Percentiles rank a stretch among this genome's conserved stretches.
Evolutionary conservation across 2,329 filamentous ascomycete species (phyloP).

Genomic region (Phoma sp.): DNA sequence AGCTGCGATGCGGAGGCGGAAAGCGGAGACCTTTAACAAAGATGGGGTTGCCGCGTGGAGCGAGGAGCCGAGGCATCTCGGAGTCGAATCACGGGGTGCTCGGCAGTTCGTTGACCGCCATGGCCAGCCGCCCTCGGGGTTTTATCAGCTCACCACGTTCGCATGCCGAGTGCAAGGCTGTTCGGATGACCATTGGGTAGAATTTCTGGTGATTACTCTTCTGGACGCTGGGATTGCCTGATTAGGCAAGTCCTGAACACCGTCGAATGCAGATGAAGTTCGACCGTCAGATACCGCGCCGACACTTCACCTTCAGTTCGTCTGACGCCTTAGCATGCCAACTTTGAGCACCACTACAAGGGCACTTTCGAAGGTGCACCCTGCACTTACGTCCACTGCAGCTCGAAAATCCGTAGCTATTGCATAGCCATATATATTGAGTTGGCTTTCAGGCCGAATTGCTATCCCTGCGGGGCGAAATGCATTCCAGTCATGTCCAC

Average conservation of each 20-base stretch:
- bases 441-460: too few relatives aligned
- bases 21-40: conserved; percentile 53
- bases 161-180: conserved; percentile 6
- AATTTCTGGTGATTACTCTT: too few relatives aligned
- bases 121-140: conserved; percentile 5
- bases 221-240: background rate
- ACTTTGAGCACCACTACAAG: too few relatives aligned
- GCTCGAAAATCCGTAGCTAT: too few relatives aligned
- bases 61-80: conserved; percentile 43
- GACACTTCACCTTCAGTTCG: too few relatives aligned
- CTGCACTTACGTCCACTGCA: too few relatives aligned
- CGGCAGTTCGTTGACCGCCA: conserved; percentile 16
- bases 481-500: too few relatives aligned
- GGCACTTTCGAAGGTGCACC: too few relatives aligned
- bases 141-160: background rate
- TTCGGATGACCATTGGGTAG: too few relatives aligned
- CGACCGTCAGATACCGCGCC: background rate
- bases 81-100: conserved; percentile 23
- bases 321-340: too few relatives aligned
- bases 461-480: too few relatives aligned
- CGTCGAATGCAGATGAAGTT: background rate
- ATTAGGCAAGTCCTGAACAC: background rate
- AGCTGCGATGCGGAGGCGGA: conserved; percentile 18
- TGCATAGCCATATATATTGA: too few relatives aligned
- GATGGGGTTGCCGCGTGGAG: conserved; percentile 56